Evolutionary conservation across 108 stramenopile species (phyloP).

Genomic region (Nitzschia palea): DNA sequence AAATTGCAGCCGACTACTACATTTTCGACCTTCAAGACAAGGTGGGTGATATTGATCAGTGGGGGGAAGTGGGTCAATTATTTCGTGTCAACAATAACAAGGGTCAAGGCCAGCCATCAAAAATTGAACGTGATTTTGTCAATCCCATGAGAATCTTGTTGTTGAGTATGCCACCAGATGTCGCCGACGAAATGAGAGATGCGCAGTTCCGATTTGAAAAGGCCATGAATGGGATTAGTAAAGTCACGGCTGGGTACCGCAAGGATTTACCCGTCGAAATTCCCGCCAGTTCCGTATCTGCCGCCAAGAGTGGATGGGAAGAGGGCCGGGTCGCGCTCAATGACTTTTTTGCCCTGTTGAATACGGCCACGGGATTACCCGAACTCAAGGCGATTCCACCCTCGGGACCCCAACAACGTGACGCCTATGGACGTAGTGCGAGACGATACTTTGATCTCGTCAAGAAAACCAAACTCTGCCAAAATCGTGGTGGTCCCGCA

Average conservation of each 20-base stretch:
- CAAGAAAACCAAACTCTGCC: conserved; percentile 86
- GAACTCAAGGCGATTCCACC: conserved; percentile 69
- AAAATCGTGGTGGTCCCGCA: conserved; percentile 66
- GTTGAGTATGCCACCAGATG: conserved; percentile 77
- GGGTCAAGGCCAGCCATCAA: conserved; percentile 67
- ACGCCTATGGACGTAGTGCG: conserved; percentile 69
- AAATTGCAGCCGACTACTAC: conserved; percentile 80
- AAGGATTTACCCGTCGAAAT: conserved; percentile 80
- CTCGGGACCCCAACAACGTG: conserved; percentile 65
- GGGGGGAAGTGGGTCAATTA: conserved; percentile 68
- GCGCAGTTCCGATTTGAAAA: conserved; percentile 79
- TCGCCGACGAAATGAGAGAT: conserved; percentile 77
- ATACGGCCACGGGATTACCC: conserved; percentile 60
- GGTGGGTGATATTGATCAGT: conserved; percentile 63
- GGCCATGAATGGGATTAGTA: conserved; percentile 59
- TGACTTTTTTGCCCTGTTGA: conserved; percentile 66
- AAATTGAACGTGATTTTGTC: conserved; percentile 79
- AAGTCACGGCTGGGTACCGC: conserved; percentile 63
- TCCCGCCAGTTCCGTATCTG: conserved; percentile 39
- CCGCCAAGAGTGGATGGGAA: conserved; percentile 69
- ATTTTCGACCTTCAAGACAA: conserved; percentile 69
- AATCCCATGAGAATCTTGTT: conserved; percentile 82
- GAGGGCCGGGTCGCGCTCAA: conserved; percentile 83
- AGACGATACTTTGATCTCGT: conserved; percentile 69
- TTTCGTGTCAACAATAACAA: conserved; percentile 51